phyloP scores from a whole-genome alignment of 345 rosid species.

The Eucalyptus pauciflora region DNA sequence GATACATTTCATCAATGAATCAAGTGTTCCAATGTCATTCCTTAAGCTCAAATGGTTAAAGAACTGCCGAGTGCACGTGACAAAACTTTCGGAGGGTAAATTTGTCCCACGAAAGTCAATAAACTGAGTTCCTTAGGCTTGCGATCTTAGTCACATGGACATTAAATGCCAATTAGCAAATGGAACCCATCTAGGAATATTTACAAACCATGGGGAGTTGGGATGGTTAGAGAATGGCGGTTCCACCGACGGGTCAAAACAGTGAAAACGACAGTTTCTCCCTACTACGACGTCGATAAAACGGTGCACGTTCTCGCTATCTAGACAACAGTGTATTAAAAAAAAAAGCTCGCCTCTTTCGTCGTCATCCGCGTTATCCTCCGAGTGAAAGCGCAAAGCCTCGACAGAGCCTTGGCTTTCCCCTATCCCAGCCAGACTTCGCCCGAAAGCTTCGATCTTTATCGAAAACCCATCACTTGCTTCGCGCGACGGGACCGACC shows the following conservation, averaged over 20 bases:
- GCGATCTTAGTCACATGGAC: background rate
- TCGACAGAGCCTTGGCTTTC: background rate
- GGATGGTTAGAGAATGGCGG: background rate
- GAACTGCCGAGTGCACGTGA: rapidly evolving
- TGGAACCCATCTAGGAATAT: background rate
- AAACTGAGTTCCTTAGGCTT: background rate
- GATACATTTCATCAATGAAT: background rate
- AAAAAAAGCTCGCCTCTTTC: background rate
- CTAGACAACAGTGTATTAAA: background rate
- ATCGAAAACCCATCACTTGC: background rate
- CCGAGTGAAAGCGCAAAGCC: background rate
- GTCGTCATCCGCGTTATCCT: background rate
- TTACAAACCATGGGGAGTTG: background rate
- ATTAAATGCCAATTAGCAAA: background rate
- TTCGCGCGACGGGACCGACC: background rate
- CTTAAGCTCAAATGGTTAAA: background rate
- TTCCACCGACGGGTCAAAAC: background rate
- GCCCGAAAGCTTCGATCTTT: background rate
- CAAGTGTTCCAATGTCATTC: background rate
- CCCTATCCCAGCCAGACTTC: background rate
- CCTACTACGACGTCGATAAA: background rate
- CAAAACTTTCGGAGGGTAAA: background rate
- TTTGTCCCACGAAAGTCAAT: background rate
- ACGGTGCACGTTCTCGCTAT: background rate
- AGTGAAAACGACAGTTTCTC: background rate